Conservation (phyloP, 1,284 basidiomycete species). For the Irpex sp. region DNA sequence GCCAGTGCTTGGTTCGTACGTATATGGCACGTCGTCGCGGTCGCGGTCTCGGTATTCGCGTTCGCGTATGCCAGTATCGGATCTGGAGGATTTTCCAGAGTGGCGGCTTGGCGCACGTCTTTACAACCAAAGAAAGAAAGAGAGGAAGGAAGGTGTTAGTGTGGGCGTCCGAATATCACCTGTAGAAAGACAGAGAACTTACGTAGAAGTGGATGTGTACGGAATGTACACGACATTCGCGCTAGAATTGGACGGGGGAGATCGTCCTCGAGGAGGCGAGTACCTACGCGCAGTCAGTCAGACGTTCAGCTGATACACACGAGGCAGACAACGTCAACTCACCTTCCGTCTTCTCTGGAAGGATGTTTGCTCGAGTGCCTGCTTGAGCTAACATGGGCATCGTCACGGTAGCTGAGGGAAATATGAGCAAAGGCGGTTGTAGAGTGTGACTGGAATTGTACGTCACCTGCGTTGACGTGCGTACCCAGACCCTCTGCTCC, state of each 20-base stretch:
- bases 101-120: slow-evolving; percentile 2
- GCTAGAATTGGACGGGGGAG: not conserved
- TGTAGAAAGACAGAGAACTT: not conserved
- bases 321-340: not conserved
- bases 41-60: too few relatives aligned
- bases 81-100: slow-evolving; percentile 5
- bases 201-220: not conserved
- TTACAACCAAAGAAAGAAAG: too few relatives aligned
- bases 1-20: slow-evolving; percentile 3
- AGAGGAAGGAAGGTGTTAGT: too few relatives aligned
- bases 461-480: not conserved
- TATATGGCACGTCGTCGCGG: too few relatives aligned
- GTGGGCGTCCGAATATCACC: not conserved
- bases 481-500: slow-evolving; percentile 4
- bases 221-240: slow-evolving; percentile 8
- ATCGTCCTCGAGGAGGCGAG: not conserved
- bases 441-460: not conserved
- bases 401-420: not conserved
- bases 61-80: not conserved
- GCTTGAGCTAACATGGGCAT: not conserved
- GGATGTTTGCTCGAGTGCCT: not conserved
- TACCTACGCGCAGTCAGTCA: not conserved
- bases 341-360: not conserved
- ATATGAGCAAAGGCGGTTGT: not conserved
- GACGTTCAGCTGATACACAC: not conserved